Conservation (phyloP, 2,329 filamentous ascomycete genomes). For the Lachnellula hyalina region DNA sequence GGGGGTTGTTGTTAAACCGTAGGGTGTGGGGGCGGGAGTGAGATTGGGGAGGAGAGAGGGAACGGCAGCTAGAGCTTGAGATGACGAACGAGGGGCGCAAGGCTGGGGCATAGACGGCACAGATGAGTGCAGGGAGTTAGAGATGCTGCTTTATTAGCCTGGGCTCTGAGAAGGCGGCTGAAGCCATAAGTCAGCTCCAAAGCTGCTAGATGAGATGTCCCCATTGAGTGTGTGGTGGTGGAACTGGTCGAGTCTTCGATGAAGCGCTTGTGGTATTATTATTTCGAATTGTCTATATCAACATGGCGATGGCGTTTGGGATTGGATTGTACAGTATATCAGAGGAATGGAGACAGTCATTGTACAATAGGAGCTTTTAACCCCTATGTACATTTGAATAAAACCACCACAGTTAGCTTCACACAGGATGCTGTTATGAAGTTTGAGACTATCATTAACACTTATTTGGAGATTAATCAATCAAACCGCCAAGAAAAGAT, state of each 20-base stretch:
- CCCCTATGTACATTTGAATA: background rate
- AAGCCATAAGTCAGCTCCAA: too few relatives aligned
- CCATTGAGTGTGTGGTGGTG: background rate
- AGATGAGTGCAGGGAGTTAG: too few relatives aligned
- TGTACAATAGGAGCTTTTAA: constrained; percentile 13
- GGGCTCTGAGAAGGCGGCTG: too few relatives aligned
- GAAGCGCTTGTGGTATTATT: too few relatives aligned
- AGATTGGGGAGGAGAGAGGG: background rate
- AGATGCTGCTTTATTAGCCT: too few relatives aligned
- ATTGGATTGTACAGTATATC: constrained; percentile 7
- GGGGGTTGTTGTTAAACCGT: constrained; percentile 67
- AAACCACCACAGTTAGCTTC: too few relatives aligned
- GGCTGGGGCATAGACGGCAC: background rate
- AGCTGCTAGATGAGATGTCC: too few relatives aligned
- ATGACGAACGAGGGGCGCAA: too few relatives aligned
- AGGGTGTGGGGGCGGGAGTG: background rate
- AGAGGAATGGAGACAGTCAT: background rate
- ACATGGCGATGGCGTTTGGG: constrained; percentile 28
- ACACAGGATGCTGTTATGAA: too few relatives aligned
- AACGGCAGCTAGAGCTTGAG: too few relatives aligned
- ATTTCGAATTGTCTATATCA: constrained; percentile 10
- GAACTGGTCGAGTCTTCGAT: background rate
- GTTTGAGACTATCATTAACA: background rate
- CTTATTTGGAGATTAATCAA: too few relatives aligned
- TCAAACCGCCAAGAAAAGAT: too few relatives aligned